Evolutionary conservation across 2,329 filamentous ascomycete genomes (phyloP).

Genomic region (Talaromyces pinophilus): DNA sequence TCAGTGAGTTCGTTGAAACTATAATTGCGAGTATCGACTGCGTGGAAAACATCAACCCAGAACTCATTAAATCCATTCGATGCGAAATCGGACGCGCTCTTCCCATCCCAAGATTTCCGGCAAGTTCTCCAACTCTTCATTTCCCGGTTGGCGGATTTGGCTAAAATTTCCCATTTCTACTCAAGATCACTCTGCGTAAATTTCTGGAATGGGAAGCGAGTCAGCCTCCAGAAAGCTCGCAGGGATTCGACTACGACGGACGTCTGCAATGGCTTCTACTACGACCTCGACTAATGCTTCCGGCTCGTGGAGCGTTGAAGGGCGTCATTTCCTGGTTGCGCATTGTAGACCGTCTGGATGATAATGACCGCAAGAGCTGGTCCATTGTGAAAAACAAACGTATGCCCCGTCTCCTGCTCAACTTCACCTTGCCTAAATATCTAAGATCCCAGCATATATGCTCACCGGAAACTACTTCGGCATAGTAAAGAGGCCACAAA

Average conservation of each 20-base stretch:
- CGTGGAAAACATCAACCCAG: neutral
- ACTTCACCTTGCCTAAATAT: neutral
- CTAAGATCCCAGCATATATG: neutral
- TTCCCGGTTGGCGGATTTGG: neutral
- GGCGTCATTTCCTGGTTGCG: neutral
- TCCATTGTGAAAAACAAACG: neutral
- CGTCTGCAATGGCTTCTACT: neutral
- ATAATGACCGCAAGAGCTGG: constrained; percentile 1
- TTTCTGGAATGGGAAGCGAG: constrained; percentile 11
- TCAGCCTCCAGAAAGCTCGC: neutral
- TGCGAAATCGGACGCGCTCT: neutral
- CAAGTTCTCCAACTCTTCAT: neutral
- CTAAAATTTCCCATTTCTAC: neutral
- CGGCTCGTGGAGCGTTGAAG: neutral
- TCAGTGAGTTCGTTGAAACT: neutral
- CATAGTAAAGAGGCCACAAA: constrained; percentile 5
- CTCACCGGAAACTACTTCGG: neutral
- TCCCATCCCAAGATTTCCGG: constrained; percentile 4
- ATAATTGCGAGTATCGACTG: neutral
- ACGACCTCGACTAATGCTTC: neutral
- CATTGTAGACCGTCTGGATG: neutral
- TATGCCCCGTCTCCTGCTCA: neutral
- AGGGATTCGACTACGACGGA: constrained; percentile 2
- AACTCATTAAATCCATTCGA: constrained; percentile 1
- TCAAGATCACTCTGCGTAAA: neutral